Conservation (phyloP, 306 rosid genomes). For the Glycine soja region DNA sequence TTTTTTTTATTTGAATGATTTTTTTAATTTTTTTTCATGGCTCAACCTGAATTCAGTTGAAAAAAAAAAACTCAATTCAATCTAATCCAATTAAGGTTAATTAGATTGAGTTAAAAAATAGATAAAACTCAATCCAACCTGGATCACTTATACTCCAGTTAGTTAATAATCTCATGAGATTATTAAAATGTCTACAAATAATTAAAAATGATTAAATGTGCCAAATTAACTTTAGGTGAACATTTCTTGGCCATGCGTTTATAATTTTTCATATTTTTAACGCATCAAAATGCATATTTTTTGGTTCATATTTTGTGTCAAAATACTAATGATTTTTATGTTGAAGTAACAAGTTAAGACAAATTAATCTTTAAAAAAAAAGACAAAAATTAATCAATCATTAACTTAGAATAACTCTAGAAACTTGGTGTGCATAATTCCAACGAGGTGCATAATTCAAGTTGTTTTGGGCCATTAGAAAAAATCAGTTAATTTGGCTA, state of each 20-base stretch:
- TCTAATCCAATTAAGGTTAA: too few relatives aligned
- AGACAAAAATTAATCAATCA: neutral
- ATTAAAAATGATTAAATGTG: neutral
- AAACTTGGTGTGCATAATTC: constrained; percentile 9
- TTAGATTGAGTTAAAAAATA: too few relatives aligned
- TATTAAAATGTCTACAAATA: neutral
- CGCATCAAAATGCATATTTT: neutral
- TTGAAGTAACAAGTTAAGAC: neutral
- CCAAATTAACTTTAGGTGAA: neutral
- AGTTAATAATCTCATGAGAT: neutral
- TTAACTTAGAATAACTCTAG: neutral
- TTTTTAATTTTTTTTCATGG: too few relatives aligned
- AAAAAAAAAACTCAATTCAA: too few relatives aligned
- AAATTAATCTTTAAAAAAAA: too few relatives aligned
- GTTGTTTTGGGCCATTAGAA: neutral
- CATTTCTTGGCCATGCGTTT: too few relatives aligned
- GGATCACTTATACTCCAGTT: too few relatives aligned
- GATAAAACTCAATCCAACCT: too few relatives aligned
- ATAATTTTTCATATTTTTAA: neutral
- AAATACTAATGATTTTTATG: neutral
- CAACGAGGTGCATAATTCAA: neutral
- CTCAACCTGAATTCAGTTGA: too few relatives aligned
- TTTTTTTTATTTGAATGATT: too few relatives aligned
- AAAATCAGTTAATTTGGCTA: neutral
- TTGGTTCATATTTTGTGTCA: neutral